Percentiles rank a stretch among this genome's conserved stretches.
Evolutionary conservation across 129 eudicot species (phyloP).

Genomic region (Rutidosis leptorrhynchoides): DNA sequence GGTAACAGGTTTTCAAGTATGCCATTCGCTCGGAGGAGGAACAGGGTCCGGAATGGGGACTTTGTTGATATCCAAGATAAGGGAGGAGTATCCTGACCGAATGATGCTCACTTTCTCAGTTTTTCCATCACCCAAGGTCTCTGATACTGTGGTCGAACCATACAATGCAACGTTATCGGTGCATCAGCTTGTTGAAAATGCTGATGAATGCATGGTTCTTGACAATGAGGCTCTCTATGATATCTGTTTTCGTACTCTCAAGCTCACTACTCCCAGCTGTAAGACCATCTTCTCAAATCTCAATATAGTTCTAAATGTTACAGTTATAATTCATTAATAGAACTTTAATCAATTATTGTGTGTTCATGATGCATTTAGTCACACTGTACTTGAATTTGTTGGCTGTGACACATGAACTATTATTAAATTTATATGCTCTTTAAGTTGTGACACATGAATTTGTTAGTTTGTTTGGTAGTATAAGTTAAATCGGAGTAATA

Average conservation of each 20-base stretch:
- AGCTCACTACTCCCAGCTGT: conserved; percentile 89
- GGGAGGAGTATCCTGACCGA: conserved; percentile 77
- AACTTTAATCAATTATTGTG: neutral
- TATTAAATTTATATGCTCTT: conserved; percentile 18
- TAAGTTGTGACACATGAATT: conserved; percentile 2
- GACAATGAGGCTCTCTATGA: conserved; percentile 76
- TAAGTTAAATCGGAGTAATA: neutral
- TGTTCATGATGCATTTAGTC: conserved; percentile 16
- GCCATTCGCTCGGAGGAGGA: conserved; percentile 82
- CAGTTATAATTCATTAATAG: no score
- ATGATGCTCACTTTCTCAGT: conserved; percentile 87
- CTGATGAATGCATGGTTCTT: conserved; percentile 84
- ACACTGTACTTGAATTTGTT: conserved; percentile 15
- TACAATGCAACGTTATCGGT: conserved; percentile 78
- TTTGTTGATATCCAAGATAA: conserved; percentile 65
- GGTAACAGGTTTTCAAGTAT: conserved; percentile 66
- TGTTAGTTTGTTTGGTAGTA: neutral
- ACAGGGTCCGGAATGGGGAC: conserved; percentile 86
- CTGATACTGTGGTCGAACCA: conserved; percentile 82
- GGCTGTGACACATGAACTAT: conserved; percentile 9
- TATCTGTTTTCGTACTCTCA: conserved; percentile 74
- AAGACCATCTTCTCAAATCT: conserved; percentile 32
- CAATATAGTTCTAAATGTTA: no score
- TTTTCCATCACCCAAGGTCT: conserved; percentile 75
- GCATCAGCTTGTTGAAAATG: conserved; percentile 78